A percentile compares a stretch with the other conserved stretches of the same genome.
Conservation (phyloP, 23 red algal species). For the Agarophyton chilense region DNA sequence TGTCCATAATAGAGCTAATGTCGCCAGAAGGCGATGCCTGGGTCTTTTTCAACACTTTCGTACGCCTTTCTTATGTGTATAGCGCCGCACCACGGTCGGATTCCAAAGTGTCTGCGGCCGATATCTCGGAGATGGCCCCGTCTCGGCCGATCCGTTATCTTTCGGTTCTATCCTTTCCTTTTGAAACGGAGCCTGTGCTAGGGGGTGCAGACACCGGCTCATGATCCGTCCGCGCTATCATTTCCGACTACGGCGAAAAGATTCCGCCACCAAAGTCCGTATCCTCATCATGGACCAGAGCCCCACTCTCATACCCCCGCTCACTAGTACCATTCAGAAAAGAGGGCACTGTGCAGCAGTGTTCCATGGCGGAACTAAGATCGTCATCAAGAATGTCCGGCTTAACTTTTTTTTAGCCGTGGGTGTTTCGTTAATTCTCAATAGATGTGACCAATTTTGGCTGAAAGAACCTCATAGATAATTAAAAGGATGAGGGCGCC, state of each 20-base stretch:
- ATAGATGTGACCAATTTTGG: conserved; percentile 66
- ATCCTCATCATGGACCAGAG: conserved; percentile 25
- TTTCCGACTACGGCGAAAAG: neutral
- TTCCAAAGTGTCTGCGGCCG: neutral
- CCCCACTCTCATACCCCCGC: neutral
- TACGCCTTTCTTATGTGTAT: neutral
- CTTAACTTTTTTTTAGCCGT: conserved; percentile 47
- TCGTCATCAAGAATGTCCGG: conserved; percentile 29
- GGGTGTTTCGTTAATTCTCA: conserved; percentile 74
- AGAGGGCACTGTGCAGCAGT: neutral
- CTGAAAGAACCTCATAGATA: conserved; percentile 12
- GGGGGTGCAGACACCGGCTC: neutral
- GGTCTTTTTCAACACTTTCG: neutral
- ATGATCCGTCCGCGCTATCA: conserved; percentile 27
- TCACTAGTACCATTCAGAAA: neutral
- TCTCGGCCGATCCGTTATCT: neutral
- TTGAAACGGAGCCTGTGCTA: neutral
- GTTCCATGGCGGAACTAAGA: neutral
- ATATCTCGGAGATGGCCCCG: conserved; percentile 15
- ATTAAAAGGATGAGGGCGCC: conserved; percentile 20
- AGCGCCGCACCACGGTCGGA: neutral
- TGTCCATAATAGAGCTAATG: neutral
- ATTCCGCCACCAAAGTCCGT: neutral
- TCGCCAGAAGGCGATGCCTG: neutral
- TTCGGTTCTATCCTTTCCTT: neutral